Evolutionary conservation across 768 basidiomycete genomes (phyloP).

Genomic region (Mycena filopes): DNA sequence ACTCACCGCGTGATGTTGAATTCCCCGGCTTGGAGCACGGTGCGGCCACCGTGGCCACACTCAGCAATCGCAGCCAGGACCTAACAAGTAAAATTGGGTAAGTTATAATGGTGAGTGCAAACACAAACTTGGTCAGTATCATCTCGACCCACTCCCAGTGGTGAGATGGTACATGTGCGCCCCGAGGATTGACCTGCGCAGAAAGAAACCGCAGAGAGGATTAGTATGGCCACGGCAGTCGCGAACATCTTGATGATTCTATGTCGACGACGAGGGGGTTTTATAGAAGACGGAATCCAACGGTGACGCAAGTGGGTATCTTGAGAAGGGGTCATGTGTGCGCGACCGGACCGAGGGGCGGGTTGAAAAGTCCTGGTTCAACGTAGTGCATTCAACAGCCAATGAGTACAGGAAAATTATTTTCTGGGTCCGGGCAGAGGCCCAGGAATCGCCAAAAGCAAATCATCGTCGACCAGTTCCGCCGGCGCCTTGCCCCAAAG

Average conservation of each 20-base stretch:
- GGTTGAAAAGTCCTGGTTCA: background rate
- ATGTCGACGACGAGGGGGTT: background rate
- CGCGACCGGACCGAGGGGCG: too few relatives aligned
- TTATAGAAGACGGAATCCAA: background rate
- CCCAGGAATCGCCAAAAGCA: background rate
- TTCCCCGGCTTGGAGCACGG: conserved; percentile 44
- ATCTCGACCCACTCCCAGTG: conserved; percentile 41
- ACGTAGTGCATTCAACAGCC: background rate
- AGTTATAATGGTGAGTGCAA: background rate
- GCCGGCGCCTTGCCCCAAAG: conserved; percentile 40
- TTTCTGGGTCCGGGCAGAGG: conserved; percentile 12
- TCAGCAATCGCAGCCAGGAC: conserved; percentile 46
- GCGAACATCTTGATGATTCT: conserved; percentile 6
- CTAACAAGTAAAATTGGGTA: conserved; percentile 25
- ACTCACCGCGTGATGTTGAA: conserved; percentile 52
- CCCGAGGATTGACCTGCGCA: background rate
- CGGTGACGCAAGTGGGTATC: background rate
- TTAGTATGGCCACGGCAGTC: background rate
- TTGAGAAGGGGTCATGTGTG: too few relatives aligned
- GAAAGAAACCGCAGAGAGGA: background rate
- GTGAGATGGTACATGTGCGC: conserved; percentile 27
- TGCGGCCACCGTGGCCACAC: conserved; percentile 49
- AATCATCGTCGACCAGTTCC: conserved; percentile 26
- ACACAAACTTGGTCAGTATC: conserved; percentile 41
- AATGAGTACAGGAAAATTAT: background rate